phyloP scores from a whole-genome alignment of 495 filamentous ascomycete species.

The Terfezia boudieri region DNA sequence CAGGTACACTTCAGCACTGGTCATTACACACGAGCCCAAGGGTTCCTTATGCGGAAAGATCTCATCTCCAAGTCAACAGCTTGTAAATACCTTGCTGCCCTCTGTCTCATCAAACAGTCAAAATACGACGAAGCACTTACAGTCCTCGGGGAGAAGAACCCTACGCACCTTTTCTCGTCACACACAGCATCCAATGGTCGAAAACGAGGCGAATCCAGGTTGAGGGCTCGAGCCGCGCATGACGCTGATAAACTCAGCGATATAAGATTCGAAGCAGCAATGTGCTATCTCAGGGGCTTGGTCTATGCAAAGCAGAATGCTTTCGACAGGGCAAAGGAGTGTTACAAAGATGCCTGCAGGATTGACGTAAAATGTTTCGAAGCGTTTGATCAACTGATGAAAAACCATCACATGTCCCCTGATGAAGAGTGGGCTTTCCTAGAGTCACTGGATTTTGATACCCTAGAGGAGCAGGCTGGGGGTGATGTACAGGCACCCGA shows the following conservation, averaged over 20 bases:
- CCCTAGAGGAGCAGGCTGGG: conserved; percentile 34
- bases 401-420: conserved; percentile 92
- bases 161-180: conserved; percentile 59
- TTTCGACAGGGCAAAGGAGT: conserved; percentile 90
- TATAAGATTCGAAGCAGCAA: conserved; percentile 74
- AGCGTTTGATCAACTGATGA: conserved; percentile 92
- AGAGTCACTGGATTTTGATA: conserved; percentile 75
- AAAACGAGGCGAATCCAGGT: conserved; percentile 20
- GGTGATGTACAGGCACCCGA: conserved; percentile 30
- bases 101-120: conserved; percentile 78
- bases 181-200: conserved; percentile 4
- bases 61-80: conserved; percentile 59
- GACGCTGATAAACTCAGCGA: conserved; percentile 34
- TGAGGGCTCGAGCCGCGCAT: conserved; percentile 24
- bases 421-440: conserved; percentile 89
- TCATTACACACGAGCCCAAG: conserved; percentile 75
- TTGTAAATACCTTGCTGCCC: conserved; percentile 75
- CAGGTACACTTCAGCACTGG: conserved; percentile 85
- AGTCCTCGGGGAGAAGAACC: conserved; percentile 81
- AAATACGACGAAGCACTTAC: conserved; percentile 71
- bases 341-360: conserved; percentile 87
- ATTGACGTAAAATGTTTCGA: conserved; percentile 98
- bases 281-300: conserved; percentile 85
- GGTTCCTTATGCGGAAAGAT: conserved; percentile 64
- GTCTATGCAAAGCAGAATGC: conserved; percentile 96